Evolutionary conservation across 2,329 filamentous ascomycete species (phyloP), one percentile per base, ranked within the genome.

Genomic region (Phaeoacremonium minimum): DNA sequence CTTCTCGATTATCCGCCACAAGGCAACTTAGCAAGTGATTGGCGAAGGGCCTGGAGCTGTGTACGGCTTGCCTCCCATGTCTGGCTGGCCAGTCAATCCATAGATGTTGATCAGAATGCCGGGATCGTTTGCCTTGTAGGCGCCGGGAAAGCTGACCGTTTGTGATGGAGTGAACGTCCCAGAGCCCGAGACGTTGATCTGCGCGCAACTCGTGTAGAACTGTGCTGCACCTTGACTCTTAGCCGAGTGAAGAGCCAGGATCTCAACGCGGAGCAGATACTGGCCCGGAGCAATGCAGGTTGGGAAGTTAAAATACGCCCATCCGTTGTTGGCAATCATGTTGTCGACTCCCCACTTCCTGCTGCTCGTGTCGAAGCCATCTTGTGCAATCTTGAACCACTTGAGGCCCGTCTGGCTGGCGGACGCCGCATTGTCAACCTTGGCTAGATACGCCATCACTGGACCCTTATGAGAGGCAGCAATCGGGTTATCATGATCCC

Each of bases 331-430:
- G 33, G 52, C 37, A 44, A 68, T 59, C 55, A 69, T 55, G 49
- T 58, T 58, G 52, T 69, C 64, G 32, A 71, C 69, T 15, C 65
- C 71, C 71, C 71, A 74, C 38, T 60, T 58, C 46, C 61, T 64
- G 33, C 53, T 59, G 28, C 52, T 49, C 5, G 57, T 51, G 48
- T 69, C 58, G 46, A 68, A 66, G 6, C 64, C 66, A 44, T 75
- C 69, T 42, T 71, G 63, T 53, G 63, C 69, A 47, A 77, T 64
- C 62, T 77, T 77, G 61, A 77, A 75, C 72, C 71, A 76, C 37
- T 61, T 57, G 14, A 65, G 58, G 4, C 66, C 63, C 4, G 46
- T 55, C 45, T 60, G 55, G 38, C 54, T 53, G 7, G 68, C 60
- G 3, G 61, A 60, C 6, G 66, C 63, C 6, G 73, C 71, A 44